Conservation (phyloP, 2,329 filamentous ascomycete species). For the Monilinia polystroma region DNA sequence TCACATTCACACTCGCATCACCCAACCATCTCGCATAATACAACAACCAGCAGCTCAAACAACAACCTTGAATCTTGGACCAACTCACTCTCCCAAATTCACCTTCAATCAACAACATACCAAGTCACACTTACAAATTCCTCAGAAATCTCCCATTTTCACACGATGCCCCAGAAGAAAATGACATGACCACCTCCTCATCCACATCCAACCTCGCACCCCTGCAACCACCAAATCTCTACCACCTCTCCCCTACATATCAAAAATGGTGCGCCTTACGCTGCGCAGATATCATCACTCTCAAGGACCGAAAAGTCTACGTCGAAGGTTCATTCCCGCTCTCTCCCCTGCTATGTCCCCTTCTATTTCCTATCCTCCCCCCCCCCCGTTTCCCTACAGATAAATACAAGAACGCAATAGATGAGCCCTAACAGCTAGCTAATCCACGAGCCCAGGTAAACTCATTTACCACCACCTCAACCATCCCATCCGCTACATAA, state of each 20-base stretch:
- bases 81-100: neutral
- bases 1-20: neutral
- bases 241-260: conserved; percentile 60
- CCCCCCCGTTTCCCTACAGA: neutral
- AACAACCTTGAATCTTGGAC: neutral
- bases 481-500: conserved; percentile 74
- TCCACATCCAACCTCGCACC: conserved; percentile 34
- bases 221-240: conserved; percentile 61
- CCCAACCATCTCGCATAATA: neutral
- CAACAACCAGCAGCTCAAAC: neutral
- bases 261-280: conserved; percentile 59
- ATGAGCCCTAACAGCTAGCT: neutral
- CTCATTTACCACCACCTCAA: conserved; percentile 65
- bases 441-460: conserved; percentile 44
- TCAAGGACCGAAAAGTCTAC: conserved; percentile 48
- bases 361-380: conserved; percentile 19
- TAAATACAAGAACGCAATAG: neutral
- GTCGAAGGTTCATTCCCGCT: conserved; percentile 50
- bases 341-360: neutral
- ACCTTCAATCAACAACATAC: neutral
- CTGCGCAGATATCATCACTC: conserved; percentile 49
- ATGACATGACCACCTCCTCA: conserved; percentile 51
- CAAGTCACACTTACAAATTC: neutral
- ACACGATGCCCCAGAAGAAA: conserved; percentile 28
- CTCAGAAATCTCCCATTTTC: neutral